A percentile compares a stretch with the other conserved stretches of the same genome.
Evolutionary conservation across 2,329 filamentous ascomycete species (phyloP).

Genomic region (Ophiostoma populinum): DNA sequence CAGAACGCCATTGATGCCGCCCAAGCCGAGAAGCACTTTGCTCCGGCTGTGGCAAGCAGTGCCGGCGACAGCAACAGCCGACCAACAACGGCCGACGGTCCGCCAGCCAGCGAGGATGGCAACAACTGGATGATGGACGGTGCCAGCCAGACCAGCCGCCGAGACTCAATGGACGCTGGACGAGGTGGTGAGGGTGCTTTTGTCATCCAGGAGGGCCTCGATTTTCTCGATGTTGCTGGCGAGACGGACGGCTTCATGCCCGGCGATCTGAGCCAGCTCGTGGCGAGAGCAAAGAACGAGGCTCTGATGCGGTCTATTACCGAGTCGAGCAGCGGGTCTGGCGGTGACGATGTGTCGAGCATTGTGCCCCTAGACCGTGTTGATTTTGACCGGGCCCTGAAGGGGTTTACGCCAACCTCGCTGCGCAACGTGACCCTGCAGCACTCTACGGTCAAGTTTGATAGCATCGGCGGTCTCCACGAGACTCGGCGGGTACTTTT

Average conservation of each 20-base stretch:
- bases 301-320: slow-evolving; percentile 71
- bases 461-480: slow-evolving; percentile 74
- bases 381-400: slow-evolving; percentile 73
- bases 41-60: neutral
- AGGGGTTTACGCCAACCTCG: slow-evolving; percentile 88
- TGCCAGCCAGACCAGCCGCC: slow-evolving; percentile 34
- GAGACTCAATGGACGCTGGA: slow-evolving; percentile 15
- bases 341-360: slow-evolving; percentile 23
- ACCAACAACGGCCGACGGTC: slow-evolving; percentile 38
- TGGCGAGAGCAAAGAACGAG: slow-evolving; percentile 77
- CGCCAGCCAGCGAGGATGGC: slow-evolving; percentile 29
- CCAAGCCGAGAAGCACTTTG: slow-evolving; percentile 20
- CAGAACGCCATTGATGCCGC: slow-evolving; percentile 26
- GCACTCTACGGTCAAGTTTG: slow-evolving; percentile 81
- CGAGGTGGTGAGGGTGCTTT: slow-evolving; percentile 38
- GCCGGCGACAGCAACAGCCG: slow-evolving; percentile 25
- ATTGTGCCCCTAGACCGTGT: slow-evolving; percentile 47
- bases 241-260: slow-evolving; percentile 98
- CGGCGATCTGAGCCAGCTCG: slow-evolving; percentile 72
- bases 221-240: slow-evolving; percentile 83
- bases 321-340: slow-evolving; percentile 24
- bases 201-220: slow-evolving; percentile 56
- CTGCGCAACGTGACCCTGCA: slow-evolving; percentile 89
- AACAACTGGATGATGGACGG: slow-evolving; percentile 68
- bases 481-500: slow-evolving; percentile 81